phyloP scores from a whole-genome alignment of 129 eudicot genomes.

The Flaveria bidentis region DNA sequence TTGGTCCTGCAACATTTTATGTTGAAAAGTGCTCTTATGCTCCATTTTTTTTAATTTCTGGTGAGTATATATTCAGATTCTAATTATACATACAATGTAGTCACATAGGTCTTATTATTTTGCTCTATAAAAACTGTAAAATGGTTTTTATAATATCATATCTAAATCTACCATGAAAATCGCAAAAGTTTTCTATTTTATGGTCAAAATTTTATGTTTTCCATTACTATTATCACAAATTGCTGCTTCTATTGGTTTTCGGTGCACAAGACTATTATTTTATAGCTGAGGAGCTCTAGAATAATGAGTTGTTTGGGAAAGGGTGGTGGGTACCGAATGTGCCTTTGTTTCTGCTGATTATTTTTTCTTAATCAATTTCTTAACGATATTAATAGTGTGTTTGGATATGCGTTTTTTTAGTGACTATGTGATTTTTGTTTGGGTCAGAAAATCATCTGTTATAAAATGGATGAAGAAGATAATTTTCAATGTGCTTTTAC shows the following conservation, averaged over 20 bases:
- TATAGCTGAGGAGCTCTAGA: neutral
- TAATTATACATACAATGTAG: conserved; percentile 11
- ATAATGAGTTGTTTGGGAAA: neutral
- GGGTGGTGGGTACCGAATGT: neutral
- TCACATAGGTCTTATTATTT: neutral
- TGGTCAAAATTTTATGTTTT: neutral
- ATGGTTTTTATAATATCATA: neutral
- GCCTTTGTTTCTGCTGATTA: neutral
- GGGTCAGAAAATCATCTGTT: neutral
- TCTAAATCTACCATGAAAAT: neutral
- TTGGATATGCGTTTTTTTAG: neutral
- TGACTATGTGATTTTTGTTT: neutral
- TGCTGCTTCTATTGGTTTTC: conserved; percentile 3
- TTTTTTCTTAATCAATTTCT: neutral
- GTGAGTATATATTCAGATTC: conserved; percentile 39
- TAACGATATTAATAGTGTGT: neutral
- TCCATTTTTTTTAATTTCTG: conserved; percentile 90
- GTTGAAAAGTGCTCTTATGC: conserved; percentile 82
- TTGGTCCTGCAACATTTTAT: conserved; percentile 93
- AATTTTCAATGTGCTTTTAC: neutral
- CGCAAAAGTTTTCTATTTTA: neutral
- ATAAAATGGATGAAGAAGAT: no score
- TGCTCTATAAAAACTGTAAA: neutral
- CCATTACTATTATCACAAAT: neutral
- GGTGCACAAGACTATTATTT: neutral